These are phyloP conservation scores for Gloeopeniophorella convolvens DNA, from an alignment of 768 basidiomycete genomes.

Conservation along the genomic window DNA sequence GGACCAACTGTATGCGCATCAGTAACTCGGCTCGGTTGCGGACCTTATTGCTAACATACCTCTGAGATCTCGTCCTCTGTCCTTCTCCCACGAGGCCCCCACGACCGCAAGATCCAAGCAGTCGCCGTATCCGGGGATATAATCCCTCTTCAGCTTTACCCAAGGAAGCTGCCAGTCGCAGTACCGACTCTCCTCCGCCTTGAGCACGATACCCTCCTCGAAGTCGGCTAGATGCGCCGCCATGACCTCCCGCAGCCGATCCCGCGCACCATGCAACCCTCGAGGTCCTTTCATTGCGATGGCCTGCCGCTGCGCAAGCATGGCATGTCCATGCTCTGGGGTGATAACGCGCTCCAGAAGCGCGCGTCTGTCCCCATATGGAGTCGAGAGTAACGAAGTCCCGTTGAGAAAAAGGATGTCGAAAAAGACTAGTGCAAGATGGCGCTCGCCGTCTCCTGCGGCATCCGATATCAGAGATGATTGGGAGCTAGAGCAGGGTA, in stretches of 20 bases:
- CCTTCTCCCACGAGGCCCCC: constrained; percentile 74
- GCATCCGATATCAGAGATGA: constrained; percentile 38
- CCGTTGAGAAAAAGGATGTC: constrained; percentile 71
- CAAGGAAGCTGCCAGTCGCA: constrained; percentile 60
- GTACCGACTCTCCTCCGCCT: constrained; percentile 63
- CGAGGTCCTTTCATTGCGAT: constrained; percentile 35
- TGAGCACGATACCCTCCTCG: constrained; percentile 73
- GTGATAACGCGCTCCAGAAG: constrained; percentile 53
- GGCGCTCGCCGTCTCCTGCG: constrained; percentile 36
- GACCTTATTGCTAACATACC: constrained; percentile 38
- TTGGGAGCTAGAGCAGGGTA: constrained; percentile 27
- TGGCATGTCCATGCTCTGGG: constrained; percentile 50
- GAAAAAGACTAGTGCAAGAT: constrained; percentile 82
- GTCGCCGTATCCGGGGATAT: constrained; percentile 81
- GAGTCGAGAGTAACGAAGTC: constrained; percentile 43
- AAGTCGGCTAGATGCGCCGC: constrained; percentile 43
- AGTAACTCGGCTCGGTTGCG: constrained; percentile 8
- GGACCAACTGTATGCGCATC: constrained; percentile 56
- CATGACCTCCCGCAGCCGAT: constrained; percentile 40
- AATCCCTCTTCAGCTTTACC: constrained; percentile 87
- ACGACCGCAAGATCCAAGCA: constrained; percentile 71
- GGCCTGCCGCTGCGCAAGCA: constrained; percentile 50
- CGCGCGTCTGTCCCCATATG: constrained; percentile 56
- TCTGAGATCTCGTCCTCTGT: constrained; percentile 67
- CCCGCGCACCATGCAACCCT: constrained; percentile 12